Evolutionary conservation across 2,329 filamentous ascomycete genomes (phyloP).

Genomic region (Xylariomycetidae sp.): DNA sequence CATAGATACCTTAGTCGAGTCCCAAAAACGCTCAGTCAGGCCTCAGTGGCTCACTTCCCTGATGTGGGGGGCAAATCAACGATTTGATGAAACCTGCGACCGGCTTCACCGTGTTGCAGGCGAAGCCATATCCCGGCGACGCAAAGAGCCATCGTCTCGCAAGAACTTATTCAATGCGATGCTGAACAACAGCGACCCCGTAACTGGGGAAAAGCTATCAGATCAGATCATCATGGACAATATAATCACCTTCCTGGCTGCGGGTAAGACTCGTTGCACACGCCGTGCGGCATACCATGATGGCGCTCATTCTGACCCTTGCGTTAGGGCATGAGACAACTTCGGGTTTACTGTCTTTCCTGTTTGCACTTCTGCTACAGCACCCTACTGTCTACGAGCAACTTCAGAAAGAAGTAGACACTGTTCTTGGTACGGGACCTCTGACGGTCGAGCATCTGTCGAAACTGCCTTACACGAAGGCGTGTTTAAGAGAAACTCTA

Average conservation of each 20-base stretch:
- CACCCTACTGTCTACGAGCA: constrained; percentile 39
- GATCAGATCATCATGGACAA: constrained; percentile 43
- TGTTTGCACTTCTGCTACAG: constrained; percentile 43
- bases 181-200: constrained; percentile 43
- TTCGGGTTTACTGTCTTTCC: constrained; percentile 44
- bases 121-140: constrained; percentile 1
- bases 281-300: neutral
- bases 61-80: constrained; percentile 5
- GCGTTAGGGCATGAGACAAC: constrained; percentile 50
- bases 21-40: constrained; percentile 5
- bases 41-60: constrained; percentile 8
- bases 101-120: constrained; percentile 1
- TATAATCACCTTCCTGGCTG: constrained; percentile 47
- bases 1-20: constrained; percentile 4
- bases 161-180: constrained; percentile 49
- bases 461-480: constrained; percentile 46
- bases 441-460: constrained; percentile 41
- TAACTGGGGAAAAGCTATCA: constrained; percentile 41
- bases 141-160: constrained; percentile 1
- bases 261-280: constrained; percentile 27
- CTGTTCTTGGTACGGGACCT: constrained; percentile 37
- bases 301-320: neutral
- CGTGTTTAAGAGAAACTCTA: constrained; percentile 46
- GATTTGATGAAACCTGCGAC: constrained; percentile 10
- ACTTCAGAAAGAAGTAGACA: constrained; percentile 48